Base-by-base conservation (phyloP, 306 rosid species). In the Vigna radiata region DNA sequence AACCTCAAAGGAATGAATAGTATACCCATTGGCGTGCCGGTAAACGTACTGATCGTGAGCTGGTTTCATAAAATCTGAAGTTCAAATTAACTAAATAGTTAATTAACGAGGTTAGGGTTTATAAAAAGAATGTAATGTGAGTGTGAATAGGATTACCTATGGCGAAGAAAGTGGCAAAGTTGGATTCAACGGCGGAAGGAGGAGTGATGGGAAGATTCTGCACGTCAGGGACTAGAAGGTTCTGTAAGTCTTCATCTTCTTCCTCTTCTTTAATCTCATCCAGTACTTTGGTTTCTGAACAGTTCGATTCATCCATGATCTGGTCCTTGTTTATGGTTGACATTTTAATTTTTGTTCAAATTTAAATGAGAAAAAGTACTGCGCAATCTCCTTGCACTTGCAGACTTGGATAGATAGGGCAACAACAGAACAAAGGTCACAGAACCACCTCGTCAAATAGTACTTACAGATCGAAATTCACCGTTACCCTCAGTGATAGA, bases 401-500 rank as follows among this genome's bases (percentile, higher is more conserved):
- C 13, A 61, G 43, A 50, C 36, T 16, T 70, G n/a, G 6, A 37
- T 56, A 37, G 70, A 47, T 21, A 31, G 39, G 76, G 56, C 53
- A 70, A n/a, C 75, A 8, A 17, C 3, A 46, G 10, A n/a, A 48
- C 27, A 16, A 9, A 48, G 8, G n/a, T 61, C 16, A 16, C 68
- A 19, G 27, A 67, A 43, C 18, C 29, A 37, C 29, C 29, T 4
- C 2, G 19, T n/a, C 39, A 37, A 27, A 43, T 25, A 25, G 27
- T 25, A 25, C 27, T 25, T 25, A 25, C 99, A 50, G 91, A 89
- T 60, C 97, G 93, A 74, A 92, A 95, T 82, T 95, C 99, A 33
- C 99, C 99, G 27, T 95, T 92, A 59, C 92, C 31, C 91, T 95
- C 99, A 13, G 99, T 92, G 75, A 95, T 95, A 73, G 99, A 90